phyloP scores from a whole-genome alignment of 2,329 filamentous ascomycete genomes.

The Pyrenophora graminea region DNA sequence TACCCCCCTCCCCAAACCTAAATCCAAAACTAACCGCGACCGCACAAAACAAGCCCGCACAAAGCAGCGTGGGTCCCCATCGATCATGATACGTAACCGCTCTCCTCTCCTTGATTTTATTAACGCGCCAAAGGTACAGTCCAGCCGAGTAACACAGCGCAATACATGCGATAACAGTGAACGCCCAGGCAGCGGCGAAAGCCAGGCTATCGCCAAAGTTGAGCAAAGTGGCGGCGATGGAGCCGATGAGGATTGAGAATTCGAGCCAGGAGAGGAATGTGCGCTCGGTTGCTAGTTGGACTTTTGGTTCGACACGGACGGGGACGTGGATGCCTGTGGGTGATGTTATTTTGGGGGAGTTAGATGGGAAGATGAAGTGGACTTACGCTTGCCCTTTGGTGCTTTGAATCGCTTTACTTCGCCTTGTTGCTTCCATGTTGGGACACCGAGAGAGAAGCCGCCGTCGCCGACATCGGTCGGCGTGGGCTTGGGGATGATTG shows the following conservation, averaged over 20 bases:
- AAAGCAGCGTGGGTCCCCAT: slow-evolving; percentile 80
- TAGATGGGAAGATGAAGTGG: not conserved
- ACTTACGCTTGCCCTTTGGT: slow-evolving; percentile 70
- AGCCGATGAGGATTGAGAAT: slow-evolving; percentile 89
- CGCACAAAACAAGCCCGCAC: slow-evolving; percentile 71
- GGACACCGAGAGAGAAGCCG: slow-evolving; percentile 51
- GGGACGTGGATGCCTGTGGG: slow-evolving; percentile 82
- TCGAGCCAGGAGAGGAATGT: slow-evolving; percentile 98
- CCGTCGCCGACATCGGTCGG: slow-evolving; percentile 50
- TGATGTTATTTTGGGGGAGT: slow-evolving; percentile 10
- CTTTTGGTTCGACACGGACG: slow-evolving; percentile 94
- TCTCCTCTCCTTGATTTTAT: slow-evolving; percentile 78
- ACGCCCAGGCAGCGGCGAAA: slow-evolving; percentile 64
- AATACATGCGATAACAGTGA: slow-evolving; percentile 78
- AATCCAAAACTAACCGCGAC: slow-evolving; percentile 80
- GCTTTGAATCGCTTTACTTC: slow-evolving; percentile 64
- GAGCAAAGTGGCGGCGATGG: slow-evolving; percentile 48
- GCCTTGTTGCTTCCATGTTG: slow-evolving; percentile 45
- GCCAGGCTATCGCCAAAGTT: slow-evolving; percentile 47
- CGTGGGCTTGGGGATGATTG: slow-evolving; percentile 47
- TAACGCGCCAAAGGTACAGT: slow-evolving; percentile 86
- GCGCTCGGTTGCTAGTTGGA: slow-evolving; percentile 93
- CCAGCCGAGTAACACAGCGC: slow-evolving; percentile 81
- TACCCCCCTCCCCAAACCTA: slow-evolving; percentile 64
- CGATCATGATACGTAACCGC: slow-evolving; percentile 92